These are phyloP conservation scores for Neocucurbitaria cava DNA, from an alignment of 2,329 filamentous ascomycete genomes.

Conservation along the genomic window DNA sequence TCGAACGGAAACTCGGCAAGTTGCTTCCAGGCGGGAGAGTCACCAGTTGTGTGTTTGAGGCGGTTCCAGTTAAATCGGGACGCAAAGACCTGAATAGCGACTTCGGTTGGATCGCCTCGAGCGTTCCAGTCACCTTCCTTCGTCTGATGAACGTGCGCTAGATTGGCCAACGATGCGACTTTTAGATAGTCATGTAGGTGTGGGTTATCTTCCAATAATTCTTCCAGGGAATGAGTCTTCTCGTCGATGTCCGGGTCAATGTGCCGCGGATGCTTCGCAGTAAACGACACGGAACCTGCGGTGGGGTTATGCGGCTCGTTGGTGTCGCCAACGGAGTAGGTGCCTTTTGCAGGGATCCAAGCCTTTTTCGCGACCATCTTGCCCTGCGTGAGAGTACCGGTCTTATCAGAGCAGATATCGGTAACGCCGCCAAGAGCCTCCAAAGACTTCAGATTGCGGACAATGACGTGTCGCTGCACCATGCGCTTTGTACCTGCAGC, in stretches of 20 bases:
- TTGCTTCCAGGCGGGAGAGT: constrained; percentile 36
- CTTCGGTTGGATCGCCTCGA: constrained; percentile 63
- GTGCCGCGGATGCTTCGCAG: constrained; percentile 27
- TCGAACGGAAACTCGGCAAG: constrained; percentile 75
- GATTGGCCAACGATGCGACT: constrained; percentile 53
- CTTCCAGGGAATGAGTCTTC: constrained; percentile 26
- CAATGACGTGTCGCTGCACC: constrained; percentile 45
- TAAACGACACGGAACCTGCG: constrained; percentile 38
- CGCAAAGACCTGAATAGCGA: constrained; percentile 76
- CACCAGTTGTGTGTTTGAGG: constrained; percentile 55
- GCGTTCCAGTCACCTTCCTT: constrained; percentile 48
- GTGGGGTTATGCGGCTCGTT: constrained; percentile 43
- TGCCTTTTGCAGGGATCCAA: constrained; percentile 44
- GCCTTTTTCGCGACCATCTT: constrained; percentile 45
- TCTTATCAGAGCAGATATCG: constrained; percentile 45
- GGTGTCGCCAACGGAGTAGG: constrained; percentile 40
- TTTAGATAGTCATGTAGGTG: constrained; percentile 44
- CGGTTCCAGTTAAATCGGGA: constrained; percentile 67
- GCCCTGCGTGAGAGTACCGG: constrained; percentile 44
- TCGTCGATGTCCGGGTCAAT: constrained; percentile 41
- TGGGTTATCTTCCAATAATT: constrained; percentile 35
- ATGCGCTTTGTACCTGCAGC: constrained; percentile 47
- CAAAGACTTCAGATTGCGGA: constrained; percentile 45
- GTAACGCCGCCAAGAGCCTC: constrained; percentile 48
- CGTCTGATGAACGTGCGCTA: constrained; percentile 57